Evolutionary conservation across 1,284 basidiomycete species (phyloP).

Genomic region (Schizophyllum commune): DNA sequence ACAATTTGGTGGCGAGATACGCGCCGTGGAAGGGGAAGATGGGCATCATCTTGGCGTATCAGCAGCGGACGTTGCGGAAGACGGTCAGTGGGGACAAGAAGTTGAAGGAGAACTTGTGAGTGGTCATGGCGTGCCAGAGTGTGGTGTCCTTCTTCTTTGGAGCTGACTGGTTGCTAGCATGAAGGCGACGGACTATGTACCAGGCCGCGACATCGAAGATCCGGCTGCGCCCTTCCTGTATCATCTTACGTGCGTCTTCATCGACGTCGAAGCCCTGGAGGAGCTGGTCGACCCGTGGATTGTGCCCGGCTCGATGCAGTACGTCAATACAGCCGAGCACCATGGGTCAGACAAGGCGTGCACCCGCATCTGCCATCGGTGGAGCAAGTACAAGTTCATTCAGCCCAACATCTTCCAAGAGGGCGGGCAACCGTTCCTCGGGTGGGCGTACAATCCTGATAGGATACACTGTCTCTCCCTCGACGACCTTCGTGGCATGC

Average conservation of each 20-base stretch:
- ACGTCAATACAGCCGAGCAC: conserved; percentile 25
- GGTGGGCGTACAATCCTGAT: conserved; percentile 35
- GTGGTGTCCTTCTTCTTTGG: too few species aligned
- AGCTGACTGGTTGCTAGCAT: too few species aligned
- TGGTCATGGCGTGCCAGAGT: not conserved
- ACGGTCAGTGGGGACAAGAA: conserved; percentile 4
- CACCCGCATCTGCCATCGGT: conserved; percentile 34
- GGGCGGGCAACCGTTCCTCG: conserved; percentile 35
- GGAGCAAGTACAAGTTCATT: conserved; percentile 30
- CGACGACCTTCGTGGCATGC: conserved; percentile 23
- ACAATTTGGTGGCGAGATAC: conserved; percentile 55
- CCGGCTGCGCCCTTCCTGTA: conserved; percentile 41
- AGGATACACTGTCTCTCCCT: conserved; percentile 34
- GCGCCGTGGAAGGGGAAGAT: conserved; percentile 36
- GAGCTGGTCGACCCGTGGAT: conserved; percentile 39
- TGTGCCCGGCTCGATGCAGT: conserved; percentile 31
- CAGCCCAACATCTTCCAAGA: conserved; percentile 37
- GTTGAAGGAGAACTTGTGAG: conserved; percentile 7
- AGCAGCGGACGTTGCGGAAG: conserved; percentile 25
- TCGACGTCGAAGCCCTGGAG: conserved; percentile 44
- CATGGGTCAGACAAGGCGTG: conserved; percentile 24
- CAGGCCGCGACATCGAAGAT: conserved; percentile 37
- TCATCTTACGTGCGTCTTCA: conserved; percentile 39
- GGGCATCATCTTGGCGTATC: conserved; percentile 55
- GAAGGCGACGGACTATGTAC: conserved; percentile 25